phyloP scores from a whole-genome alignment of 2,329 filamentous ascomycete genomes.

The Ophiosphaerella herpotricha region DNA sequence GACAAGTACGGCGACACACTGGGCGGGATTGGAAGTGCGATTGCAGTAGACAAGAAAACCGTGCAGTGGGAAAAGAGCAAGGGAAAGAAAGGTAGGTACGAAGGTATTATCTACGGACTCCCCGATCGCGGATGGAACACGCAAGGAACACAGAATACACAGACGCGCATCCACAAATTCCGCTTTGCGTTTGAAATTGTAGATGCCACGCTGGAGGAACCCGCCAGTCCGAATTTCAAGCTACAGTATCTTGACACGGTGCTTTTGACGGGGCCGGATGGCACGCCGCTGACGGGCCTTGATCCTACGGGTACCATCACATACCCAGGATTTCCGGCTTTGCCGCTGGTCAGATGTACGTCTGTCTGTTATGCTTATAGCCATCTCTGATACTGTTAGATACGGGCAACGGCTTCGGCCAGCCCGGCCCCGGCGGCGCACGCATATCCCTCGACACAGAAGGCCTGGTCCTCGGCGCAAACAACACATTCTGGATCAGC shows the following conservation, averaged over 20 bases:
- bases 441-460: conserved; percentile 68
- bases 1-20: conserved; percentile 74
- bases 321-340: conserved; percentile 63
- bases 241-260: conserved; percentile 69
- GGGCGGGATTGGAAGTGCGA: conserved; percentile 68
- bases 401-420: conserved; percentile 70
- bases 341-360: conserved; percentile 64
- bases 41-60: conserved; percentile 63
- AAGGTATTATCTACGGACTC: conserved; percentile 65
- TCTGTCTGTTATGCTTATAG: background rate
- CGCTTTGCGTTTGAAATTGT: conserved; percentile 62
- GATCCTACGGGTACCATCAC: conserved; percentile 35
- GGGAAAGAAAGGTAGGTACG: conserved; percentile 55
- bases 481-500: conserved; percentile 68
- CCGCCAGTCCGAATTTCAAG: conserved; percentile 64
- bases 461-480: conserved; percentile 64
- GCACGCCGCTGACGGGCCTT: conserved; percentile 59
- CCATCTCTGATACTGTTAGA: conserved; percentile 33
- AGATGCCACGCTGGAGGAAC: conserved; percentile 57
- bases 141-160: conserved; percentile 68
- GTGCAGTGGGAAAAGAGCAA: conserved; percentile 59
- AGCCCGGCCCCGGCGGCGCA: conserved; percentile 61
- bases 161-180: conserved; percentile 71
- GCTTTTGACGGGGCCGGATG: conserved; percentile 66
- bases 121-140: conserved; percentile 78